Base-by-base conservation (phyloP, 2,329 filamentous ascomycete species). In the Cercospora janseana region DNA sequence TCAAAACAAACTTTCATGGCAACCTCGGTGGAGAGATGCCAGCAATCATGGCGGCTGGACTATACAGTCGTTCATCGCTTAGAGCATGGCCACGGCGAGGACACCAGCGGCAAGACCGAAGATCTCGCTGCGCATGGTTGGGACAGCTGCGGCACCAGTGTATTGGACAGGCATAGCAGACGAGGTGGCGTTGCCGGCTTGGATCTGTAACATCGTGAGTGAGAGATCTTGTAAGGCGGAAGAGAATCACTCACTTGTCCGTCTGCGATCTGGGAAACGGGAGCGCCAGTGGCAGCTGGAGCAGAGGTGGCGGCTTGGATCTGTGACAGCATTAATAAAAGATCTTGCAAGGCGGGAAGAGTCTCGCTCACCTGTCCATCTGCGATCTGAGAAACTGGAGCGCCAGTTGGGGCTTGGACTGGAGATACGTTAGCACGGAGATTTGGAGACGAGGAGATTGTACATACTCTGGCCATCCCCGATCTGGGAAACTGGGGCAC, bases 71-170 rank as follows among this genome's bases (percentile, higher is more conserved):
- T 7, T 15, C 40, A 6, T 27, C 49, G 47, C 52, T 63, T 64
- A 66, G 34, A 66, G 59, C 51, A 64, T 54, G 46, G 58, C 59
- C 12, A 63, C 42, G 26, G 62, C 64, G 35, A 60, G 9, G 52
- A 63, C 55, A 59, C 60, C 66, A 24, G 63, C 65, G 28, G 60
- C 63, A 18, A 69, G 50, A 37, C 61, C 64, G 50, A 63, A 60
- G 45, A 64, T 12, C 49, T 57, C 59, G 37, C 52, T 55, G 34
- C 53, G 46, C 41, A 63, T 46, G 41, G 58, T 52, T 24, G 55
- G 56, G n/a, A 58, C 35, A 15, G 56, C 50, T 21, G 64, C 66
- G 34, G 62, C 66, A 40, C 66, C 66, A 27, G 65, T 67, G 63
- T 63, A 67, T 27, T n/a, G n/a, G n/a, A n/a, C n/a, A n/a, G 51